Base-by-base conservation (phyloP, 2,329 filamentous ascomycete species). In the Scopulariopsis brevicaulis region DNA sequence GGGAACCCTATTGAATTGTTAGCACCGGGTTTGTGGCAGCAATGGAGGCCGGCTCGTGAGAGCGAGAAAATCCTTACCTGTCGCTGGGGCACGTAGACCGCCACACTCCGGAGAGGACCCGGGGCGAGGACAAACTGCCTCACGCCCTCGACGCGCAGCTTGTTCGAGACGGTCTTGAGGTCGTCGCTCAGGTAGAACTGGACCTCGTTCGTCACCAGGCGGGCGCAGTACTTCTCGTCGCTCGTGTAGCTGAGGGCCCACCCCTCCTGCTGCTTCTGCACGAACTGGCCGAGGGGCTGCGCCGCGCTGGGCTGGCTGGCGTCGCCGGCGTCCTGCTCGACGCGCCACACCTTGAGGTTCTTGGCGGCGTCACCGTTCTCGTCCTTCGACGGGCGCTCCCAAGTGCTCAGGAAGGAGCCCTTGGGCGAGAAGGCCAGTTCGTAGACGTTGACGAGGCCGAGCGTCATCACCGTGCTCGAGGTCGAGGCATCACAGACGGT, bases 191-290 rank as follows among this genome's bases (percentile, higher is more conserved):
- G 83, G 77, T 93, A 97, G 73, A 99, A 96, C 67, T 97, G 94
- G 59, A 99, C 89, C 78, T 97, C 92, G 71, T 99, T 99, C 72
- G 90, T 96, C 66, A 97, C 93, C 62, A 86, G 81, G 64, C 94
- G 90, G 63, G 93, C 94, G 71, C 93, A 97, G 72, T 90, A 93
- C 70, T 85, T 83, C 79, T 99, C 94, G 69, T 99, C 94, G 60
- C 84, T 82, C 34, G 92, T 96, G 74, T 97, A 99, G 74, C 97
- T 93, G 69, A 99, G 79, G 70, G 96, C 97, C 93, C 93, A 97
- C 67, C 92, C 90, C 53, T 88, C 90, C 77, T 96, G 90, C 63
- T 85, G 88, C 79, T 96, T 96, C 74, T 99, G 94, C 64, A 99
- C 94, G 70, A 95, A 99, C 67, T 85, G 82, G 62, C 92, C 93